Evolutionary conservation across 192 early-diverging fungal species (phyloP), one percentile per base, ranked within the genome.

Genomic region (Endogone sp.): DNA sequence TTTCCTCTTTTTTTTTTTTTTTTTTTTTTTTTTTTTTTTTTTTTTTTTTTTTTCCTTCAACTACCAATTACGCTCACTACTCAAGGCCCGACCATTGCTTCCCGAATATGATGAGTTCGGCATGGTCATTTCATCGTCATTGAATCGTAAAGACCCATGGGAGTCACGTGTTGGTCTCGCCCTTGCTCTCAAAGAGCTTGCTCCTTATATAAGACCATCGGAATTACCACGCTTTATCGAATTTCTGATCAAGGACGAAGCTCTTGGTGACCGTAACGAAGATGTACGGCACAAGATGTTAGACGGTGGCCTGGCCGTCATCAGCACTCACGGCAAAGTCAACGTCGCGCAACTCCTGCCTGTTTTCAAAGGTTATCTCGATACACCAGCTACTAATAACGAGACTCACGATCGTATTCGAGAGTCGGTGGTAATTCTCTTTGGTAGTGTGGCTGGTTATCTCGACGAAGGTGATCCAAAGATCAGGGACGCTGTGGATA

Each of bases 101-200:
- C 95, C 95, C 9, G 90, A 95, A 69, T 95, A 92, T 64, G 95
- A 99, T 72, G 89, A 90, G 60, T 96, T 84, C 68, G 96, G 95
- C 54, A 90, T 99, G 66, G 82, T 96, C 1, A 94, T 93, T 29
- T 89, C 90, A 2, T 91, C 89, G 63, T 92, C 94, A 1, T 74
- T 97, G 64, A 85, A 93, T 79, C 91, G 90, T 59, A 65, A 78
- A 27, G 95, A 98, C 75, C 86, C 89, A 30, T 90, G 89, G 72
- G 84, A 86, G 37, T 82, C 92, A n/a, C 93, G 96, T 16, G 80
- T 82, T 55, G 96, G 96, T 28, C 76, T 99, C n/a, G 94, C 90
- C 2, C 76, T 83, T 30, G 90, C 90, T 9, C 67, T 99, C 60
- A 74, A 82, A 25, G 71, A 87, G 9, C 81, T 93, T 65, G 90